A percentile compares a stretch with the other conserved stretches of the same genome.
These are phyloP conservation scores for Coniochaeta sp. DNA, from an alignment of 2,329 filamentous ascomycete species.

Conservation along the genomic window DNA sequence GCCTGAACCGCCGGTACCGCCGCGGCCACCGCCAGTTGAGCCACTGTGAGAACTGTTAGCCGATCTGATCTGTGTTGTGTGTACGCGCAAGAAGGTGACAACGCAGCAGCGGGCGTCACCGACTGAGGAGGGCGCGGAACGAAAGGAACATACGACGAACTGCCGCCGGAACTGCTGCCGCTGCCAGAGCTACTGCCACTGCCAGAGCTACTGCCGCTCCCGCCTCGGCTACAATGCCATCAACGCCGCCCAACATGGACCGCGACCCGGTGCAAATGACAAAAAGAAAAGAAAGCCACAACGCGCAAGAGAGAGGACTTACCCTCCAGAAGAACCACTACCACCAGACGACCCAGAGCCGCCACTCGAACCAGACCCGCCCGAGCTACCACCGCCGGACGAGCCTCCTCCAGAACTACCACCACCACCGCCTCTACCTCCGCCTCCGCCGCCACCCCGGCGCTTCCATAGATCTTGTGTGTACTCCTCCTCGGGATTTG, in stretches of 20 bases:
- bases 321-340: conserved; percentile 18
- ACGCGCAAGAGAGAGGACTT: background rate
- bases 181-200: background rate
- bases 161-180: conserved; percentile 6
- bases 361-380: conserved; percentile 20
- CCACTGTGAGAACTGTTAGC: conserved; percentile 10
- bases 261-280: conserved; percentile 4
- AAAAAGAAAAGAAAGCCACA: conserved; percentile 4
- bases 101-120: too few relatives aligned
- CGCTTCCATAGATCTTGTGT: conserved; percentile 49
- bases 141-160: conserved; percentile 11
- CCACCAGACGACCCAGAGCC: conserved; percentile 11
- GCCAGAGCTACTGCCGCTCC: conserved; percentile 21
- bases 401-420: conserved; percentile 11
- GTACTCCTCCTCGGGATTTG: background rate
- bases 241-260: conserved; percentile 11
- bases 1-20: conserved; percentile 14
- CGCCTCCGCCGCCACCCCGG: conserved; percentile 46
- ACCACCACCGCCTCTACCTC: conserved; percentile 5
- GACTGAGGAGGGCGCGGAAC: too few relatives aligned
- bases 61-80: too few relatives aligned
- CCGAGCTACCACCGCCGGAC: conserved; percentile 4
- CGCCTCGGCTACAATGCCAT: conserved; percentile 55
- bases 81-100: too few relatives aligned
- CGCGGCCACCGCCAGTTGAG: background rate